Evolutionary conservation across 2,329 filamentous ascomycete species (phyloP).

Genomic region (Fusarium abutilonis): DNA sequence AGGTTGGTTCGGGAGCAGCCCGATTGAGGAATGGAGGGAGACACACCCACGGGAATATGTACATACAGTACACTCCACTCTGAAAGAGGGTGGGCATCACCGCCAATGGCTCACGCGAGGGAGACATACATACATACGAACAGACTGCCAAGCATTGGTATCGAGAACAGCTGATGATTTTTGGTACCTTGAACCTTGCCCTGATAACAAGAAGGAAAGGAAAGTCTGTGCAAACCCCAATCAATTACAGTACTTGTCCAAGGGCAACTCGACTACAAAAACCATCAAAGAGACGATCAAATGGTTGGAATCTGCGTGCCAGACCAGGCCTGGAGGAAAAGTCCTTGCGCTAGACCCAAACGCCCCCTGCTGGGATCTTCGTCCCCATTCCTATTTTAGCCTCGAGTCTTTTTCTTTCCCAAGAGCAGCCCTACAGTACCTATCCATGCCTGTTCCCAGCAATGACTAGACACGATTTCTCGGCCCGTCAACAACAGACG

Average conservation of each 20-base stretch:
- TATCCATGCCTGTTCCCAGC: neutral
- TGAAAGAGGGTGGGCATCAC: constrained; percentile 26
- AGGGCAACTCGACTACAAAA: constrained; percentile 1
- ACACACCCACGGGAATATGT: no score
- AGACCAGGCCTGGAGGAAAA: neutral
- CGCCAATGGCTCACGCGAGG: constrained; percentile 20
- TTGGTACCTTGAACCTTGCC: neutral
- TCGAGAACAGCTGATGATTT: constrained; percentile 9
- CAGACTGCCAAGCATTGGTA: neutral
- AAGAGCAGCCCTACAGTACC: constrained; percentile 6
- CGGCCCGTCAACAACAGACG: constrained; percentile 1
- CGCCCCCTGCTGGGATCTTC: constrained; percentile 21
- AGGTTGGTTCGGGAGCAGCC: constrained; percentile 40
- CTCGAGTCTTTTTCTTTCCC: neutral
- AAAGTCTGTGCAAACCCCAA: neutral
- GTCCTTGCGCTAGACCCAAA: constrained; percentile 14
- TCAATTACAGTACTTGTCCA: constrained; percentile 8
- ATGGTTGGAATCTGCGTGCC: constrained; percentile 32
- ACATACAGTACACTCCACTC: neutral
- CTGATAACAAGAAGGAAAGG: constrained; percentile 1
- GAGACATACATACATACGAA: constrained; percentile 11
- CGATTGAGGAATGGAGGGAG: constrained; percentile 42
- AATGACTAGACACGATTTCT: constrained; percentile 2
- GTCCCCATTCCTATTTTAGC: constrained; percentile 8
- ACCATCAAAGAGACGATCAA: constrained; percentile 12